phyloP scores from a whole-genome alignment of 345 rosid genomes.

The Bruguiera sexangula region DNA sequence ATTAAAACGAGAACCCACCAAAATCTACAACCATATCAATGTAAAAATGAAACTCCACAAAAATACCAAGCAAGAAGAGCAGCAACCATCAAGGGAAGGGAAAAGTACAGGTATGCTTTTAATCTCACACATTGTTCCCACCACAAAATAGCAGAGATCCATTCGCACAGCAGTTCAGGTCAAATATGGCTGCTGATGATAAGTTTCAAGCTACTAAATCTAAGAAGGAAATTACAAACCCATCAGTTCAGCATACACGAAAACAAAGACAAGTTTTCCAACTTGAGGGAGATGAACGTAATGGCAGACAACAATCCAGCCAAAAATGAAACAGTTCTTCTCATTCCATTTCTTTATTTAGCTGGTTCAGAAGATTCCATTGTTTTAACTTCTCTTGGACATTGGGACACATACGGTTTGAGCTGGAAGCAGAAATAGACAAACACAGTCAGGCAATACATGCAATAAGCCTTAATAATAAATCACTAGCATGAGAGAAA shows the following conservation, averaged over 20 bases:
- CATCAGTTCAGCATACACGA: neutral
- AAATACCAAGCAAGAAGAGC: neutral
- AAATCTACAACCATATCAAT: neutral
- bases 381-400: slow-evolving; percentile 41
- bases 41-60: neutral
- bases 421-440: slow-evolving; percentile 44
- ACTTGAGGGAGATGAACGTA: neutral
- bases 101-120: neutral
- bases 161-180: neutral
- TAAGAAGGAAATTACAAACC: too few relatives aligned
- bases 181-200: neutral
- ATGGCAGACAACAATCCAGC: neutral
- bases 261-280: neutral
- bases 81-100: neutral
- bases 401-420: slow-evolving; percentile 58
- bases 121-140: neutral
- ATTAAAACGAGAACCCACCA: neutral
- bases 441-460: slow-evolving; percentile 12
- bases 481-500: neutral
- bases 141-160: neutral
- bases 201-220: neutral
- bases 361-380: slow-evolving; percentile 40
- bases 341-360: slow-evolving; percentile 21
- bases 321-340: neutral
- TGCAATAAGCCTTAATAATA: neutral